These are phyloP conservation scores for Phaeotremella skinneri DNA, from an alignment of 768 basidiomycete species.

Conservation along the genomic window DNA sequence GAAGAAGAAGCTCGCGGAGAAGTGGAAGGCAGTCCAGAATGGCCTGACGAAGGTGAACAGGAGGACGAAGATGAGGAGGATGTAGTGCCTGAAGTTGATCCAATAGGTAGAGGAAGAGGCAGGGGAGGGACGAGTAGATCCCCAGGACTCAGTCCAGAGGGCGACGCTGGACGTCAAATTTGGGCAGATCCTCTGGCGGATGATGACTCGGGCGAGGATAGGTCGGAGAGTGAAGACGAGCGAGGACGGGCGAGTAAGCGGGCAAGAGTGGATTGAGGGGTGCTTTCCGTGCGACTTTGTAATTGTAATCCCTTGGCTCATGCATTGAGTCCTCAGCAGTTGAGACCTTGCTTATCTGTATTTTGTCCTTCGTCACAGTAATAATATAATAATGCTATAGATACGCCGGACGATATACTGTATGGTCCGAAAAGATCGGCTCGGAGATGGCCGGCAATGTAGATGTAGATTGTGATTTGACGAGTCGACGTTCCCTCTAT, in stretches of 20 bases:
- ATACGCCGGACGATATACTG: no score
- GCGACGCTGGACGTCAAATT: background rate
- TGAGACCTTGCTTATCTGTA: no score
- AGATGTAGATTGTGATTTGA: no score
- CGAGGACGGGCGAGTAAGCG: background rate
- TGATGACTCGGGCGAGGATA: constrained; percentile 3
- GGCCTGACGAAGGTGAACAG: constrained; percentile 27
- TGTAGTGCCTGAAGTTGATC: background rate
- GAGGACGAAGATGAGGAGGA: constrained; percentile 6
- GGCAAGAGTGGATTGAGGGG: background rate
- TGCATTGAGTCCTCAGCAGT: no score
- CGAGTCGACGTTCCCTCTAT: no score
- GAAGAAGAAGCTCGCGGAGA: constrained; percentile 3
- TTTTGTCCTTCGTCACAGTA: no score
- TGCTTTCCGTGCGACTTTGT: no score
- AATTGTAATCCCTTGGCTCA: no score
- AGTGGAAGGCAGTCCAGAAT: constrained; percentile 29
- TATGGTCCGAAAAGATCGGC: no score
- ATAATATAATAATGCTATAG: no score
- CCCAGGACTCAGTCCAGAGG: constrained; percentile 35
- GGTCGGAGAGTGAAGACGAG: background rate
- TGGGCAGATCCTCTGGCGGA: constrained; percentile 1
- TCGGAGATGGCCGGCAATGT: no score
- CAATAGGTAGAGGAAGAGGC: constrained; percentile 7
- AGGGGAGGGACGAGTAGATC: constrained; percentile 26